Conservation (phyloP, 345 rosid species). For the Linum lewisii region DNA sequence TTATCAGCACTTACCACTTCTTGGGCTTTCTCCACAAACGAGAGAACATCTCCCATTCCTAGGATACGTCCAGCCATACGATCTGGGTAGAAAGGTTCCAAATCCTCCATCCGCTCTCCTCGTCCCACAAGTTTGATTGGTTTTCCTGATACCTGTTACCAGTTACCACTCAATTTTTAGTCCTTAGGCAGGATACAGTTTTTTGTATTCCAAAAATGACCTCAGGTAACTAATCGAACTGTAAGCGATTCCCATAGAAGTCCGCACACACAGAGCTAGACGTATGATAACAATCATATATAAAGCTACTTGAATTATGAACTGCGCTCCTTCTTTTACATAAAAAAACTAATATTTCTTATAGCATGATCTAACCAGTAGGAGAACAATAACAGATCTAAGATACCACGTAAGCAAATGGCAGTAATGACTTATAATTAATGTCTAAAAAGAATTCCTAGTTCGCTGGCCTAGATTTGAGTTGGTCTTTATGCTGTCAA, state of each 20-base stretch:
- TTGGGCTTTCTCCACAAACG: conserved; percentile 95
- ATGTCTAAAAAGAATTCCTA: too few relatives aligned
- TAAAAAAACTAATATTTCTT: too few relatives aligned
- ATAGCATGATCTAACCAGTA: too few relatives aligned
- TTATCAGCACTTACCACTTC: conserved; percentile 66
- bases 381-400: too few relatives aligned
- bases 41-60: conserved; percentile 98
- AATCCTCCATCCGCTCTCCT: conserved; percentile 96
- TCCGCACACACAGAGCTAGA: not conserved
- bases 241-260: not conserved
- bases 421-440: too few relatives aligned
- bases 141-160: conserved; percentile 76
- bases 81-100: conserved; percentile 94
- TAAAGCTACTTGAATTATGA: too few relatives aligned
- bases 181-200: not conserved
- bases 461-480: too few relatives aligned
- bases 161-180: conserved; percentile 10
- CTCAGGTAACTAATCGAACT: not conserved
- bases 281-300: too few relatives aligned
- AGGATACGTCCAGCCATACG: conserved; percentile 97
- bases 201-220: not conserved
- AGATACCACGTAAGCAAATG: too few relatives aligned
- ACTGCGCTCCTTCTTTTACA: too few relatives aligned
- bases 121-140: conserved; percentile 97
- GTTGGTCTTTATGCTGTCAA: too few relatives aligned